phyloP scores from a whole-genome alignment of 2,329 filamentous ascomycete species.

The Aspergillus persii region DNA sequence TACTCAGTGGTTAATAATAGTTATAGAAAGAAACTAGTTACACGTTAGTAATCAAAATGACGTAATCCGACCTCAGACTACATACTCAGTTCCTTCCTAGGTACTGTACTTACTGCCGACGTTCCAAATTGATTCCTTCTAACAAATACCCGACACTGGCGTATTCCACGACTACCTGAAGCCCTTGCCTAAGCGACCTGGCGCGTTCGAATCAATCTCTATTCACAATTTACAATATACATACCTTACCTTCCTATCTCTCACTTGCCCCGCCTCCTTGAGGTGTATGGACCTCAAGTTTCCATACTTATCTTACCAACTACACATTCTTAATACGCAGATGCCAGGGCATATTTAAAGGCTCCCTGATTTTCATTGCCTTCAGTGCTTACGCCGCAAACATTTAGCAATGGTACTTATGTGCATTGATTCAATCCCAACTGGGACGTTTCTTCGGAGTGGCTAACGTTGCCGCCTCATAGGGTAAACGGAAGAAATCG shows the following conservation, averaged over 20 bases:
- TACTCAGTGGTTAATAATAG: no score
- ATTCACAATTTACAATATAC: background rate
- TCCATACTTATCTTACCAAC: background rate
- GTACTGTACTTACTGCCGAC: no score
- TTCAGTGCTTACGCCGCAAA: background rate
- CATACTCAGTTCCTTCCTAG: background rate
- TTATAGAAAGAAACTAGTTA: no score
- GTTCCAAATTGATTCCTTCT: no score
- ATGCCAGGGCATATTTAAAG: background rate
- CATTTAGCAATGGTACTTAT: background rate
- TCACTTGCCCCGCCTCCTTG: background rate
- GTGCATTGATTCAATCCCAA: background rate
- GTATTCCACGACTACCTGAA: background rate
- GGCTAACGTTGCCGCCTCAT: background rate
- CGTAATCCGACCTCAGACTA: background rate
- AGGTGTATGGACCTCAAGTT: background rate
- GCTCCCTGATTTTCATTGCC: background rate
- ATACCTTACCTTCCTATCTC: background rate
- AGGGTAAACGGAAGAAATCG: constrained; percentile 92
- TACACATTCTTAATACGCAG: background rate
- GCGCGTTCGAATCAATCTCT: background rate
- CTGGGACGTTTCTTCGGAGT: background rate
- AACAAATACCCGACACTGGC: background rate
- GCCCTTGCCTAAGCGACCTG: background rate
- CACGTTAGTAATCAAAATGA: background rate